Conservation (phyloP, 176 grass and related monocot genomes). For the Triticum timopheevii region DNA sequence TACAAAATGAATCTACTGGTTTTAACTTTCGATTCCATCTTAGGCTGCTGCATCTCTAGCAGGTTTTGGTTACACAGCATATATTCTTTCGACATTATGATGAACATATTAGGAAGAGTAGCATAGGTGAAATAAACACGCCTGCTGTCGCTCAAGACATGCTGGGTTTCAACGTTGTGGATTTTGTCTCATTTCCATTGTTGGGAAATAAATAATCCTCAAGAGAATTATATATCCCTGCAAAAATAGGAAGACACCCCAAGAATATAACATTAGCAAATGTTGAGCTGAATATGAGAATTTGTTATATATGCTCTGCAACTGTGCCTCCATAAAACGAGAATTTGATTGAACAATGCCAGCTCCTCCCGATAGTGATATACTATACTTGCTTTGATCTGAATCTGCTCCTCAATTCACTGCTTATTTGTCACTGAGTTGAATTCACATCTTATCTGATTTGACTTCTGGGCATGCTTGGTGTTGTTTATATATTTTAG, state of each 20-base stretch:
- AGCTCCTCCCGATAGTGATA: too few relatives aligned
- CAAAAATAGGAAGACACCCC: background rate
- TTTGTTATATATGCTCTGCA: too few relatives aligned
- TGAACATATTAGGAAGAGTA: background rate
- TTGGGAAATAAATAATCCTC: constrained; percentile 82
- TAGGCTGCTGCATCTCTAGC: constrained; percentile 78
- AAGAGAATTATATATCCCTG: constrained; percentile 89
- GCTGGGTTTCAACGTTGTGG: constrained; percentile 89
- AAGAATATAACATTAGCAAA: background rate
- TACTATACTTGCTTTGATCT: background rate
- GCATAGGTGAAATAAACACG: too few relatives aligned
- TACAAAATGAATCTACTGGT: too few relatives aligned
- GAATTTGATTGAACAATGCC: too few relatives aligned
- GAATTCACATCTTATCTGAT: too few relatives aligned
- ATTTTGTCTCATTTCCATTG: constrained; percentile 96
- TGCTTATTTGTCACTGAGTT: too few relatives aligned
- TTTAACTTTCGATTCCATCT: constrained; percentile 42
- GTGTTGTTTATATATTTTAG: too few relatives aligned
- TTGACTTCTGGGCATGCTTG: too few relatives aligned
- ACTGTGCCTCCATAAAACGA: too few relatives aligned
- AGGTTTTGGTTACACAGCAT: constrained; percentile 57
- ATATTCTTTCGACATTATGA: constrained; percentile 68
- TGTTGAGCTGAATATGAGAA: background rate
- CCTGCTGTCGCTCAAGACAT: constrained; percentile 57
- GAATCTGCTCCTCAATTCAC: background rate